Percentiles rank a stretch among this genome's conserved stretches.
phyloP scores from a whole-genome alignment of 2,329 filamentous ascomycete species.

The Cercospora sp. region DNA sequence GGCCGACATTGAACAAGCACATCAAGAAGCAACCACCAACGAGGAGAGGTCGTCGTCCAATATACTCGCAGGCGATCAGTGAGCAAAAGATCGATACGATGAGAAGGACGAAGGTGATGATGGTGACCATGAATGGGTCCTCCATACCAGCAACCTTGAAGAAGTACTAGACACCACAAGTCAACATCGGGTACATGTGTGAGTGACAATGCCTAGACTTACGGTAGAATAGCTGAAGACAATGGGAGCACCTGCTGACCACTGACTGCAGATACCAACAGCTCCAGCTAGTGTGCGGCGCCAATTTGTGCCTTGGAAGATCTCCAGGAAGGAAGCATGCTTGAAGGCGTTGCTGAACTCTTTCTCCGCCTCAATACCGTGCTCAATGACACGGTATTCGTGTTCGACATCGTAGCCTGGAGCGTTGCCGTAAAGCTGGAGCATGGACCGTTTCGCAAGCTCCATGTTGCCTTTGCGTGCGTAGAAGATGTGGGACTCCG shows the following conservation, averaged over 20 bases:
- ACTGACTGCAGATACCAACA: conserved; percentile 26
- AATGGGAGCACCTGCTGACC: conserved; percentile 25
- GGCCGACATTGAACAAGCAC: conserved; percentile 24
- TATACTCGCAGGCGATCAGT: conserved; percentile 22
- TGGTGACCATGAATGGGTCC: conserved; percentile 24
- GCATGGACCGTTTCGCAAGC: conserved; percentile 21
- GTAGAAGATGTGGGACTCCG: conserved; percentile 22
- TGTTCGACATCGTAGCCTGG: conserved; percentile 23
- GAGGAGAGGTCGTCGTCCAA: conserved; percentile 23
- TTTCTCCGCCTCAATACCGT: conserved; percentile 23
- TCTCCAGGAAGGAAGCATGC: conserved; percentile 22
- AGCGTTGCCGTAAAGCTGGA: conserved; percentile 20
- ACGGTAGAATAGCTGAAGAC: conserved; percentile 27
- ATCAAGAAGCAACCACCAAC: conserved; percentile 23
- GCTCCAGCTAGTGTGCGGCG: conserved; percentile 25
- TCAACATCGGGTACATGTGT: background rate
- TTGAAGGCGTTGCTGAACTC: conserved; percentile 13
- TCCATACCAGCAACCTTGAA: conserved; percentile 25
- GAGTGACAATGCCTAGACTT: background rate
- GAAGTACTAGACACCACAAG: conserved; percentile 17
- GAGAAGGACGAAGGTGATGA: conserved; percentile 43
- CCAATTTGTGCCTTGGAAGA: conserved; percentile 25
- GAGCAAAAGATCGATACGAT: conserved; percentile 37
- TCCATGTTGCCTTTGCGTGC: conserved; percentile 22
- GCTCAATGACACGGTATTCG: conserved; percentile 25